These are phyloP conservation scores for Drechslera avenae DNA, from an alignment of 2,329 filamentous ascomycete species.

Conservation along the genomic window DNA sequence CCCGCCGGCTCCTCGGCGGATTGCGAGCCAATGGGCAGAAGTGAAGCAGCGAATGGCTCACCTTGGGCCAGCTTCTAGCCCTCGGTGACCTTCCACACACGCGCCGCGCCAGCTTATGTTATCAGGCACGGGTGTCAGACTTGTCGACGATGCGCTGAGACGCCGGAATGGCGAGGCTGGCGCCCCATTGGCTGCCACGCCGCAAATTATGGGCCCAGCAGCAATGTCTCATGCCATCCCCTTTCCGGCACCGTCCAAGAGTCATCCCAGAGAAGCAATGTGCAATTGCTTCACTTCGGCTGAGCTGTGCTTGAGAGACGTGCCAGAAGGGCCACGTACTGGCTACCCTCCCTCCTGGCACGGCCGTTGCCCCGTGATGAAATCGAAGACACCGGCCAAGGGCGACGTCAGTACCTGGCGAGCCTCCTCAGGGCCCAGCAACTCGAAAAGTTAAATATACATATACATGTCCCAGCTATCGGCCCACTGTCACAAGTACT, in stretches of 20 bases:
- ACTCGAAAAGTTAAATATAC: conserved; percentile 25
- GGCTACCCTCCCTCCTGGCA: conserved; percentile 42
- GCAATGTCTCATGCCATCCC: conserved; percentile 34
- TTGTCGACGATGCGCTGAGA: conserved; percentile 37
- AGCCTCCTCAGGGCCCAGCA: conserved; percentile 19
- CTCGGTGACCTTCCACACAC: conserved; percentile 21
- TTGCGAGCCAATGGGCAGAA: conserved; percentile 28
- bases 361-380: conserved; percentile 37
- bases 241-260: conserved; percentile 37
- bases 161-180: conserved; percentile 38
- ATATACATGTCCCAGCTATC: conserved; percentile 28
- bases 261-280: conserved; percentile 31
- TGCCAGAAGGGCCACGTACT: conserved; percentile 40
- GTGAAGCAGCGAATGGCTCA: conserved; percentile 31
- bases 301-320: conserved; percentile 31
- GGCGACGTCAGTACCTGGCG: conserved; percentile 19
- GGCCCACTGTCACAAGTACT: conserved; percentile 27
- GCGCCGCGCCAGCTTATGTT: conserved; percentile 26
- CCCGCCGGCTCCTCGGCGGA: conserved; percentile 12
- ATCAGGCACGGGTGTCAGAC: conserved; percentile 27
- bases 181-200: conserved; percentile 34
- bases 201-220: conserved; percentile 25
- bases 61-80: conserved; percentile 15
- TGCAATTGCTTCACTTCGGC: conserved; percentile 41
- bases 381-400: conserved; percentile 26